Evolutionary conservation across 1,284 basidiomycete species (phyloP), one percentile per base, ranked within the genome.

Genomic region (Rhodotorula mucilaginosa): DNA sequence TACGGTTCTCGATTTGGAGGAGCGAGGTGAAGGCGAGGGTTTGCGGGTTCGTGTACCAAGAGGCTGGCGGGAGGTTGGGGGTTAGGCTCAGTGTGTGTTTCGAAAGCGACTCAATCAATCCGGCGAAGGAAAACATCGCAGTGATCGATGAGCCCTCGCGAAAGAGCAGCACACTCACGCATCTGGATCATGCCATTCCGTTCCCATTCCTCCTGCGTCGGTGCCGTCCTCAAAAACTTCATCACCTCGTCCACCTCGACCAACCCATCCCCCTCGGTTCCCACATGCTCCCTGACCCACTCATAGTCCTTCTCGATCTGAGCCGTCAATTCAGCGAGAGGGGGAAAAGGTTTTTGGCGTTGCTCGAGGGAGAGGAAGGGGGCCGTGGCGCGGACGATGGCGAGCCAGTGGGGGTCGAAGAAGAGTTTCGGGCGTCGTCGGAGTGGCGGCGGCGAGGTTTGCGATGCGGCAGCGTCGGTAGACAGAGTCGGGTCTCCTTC

Each of bases 351-450:
- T 1, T 82, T 74, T 13, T 81, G 80, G 7, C 81, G 83, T 7
- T 81, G 79, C 0, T 83, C 83, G 2, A 83, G 79, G 1, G 90
- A 88, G 72, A 98, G 86, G 82, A 87, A 89, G 0, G 88, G 87
- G 76, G 96, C 88, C 76, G 95, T 89, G 0, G 91, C 93, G 8
- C 91, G 89, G 0, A 88, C 89, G 79, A 98, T 93, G 0, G 94
- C 94, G 31, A 99, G 87, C 97, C 96, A 99, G 80, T 93, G 87
- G 5, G 89, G 89, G 79, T 97, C 92, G 81, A 88, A 97, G 46
- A 74, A 76, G 16, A 78, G 64, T 2, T 49, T 48, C 6, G 73
- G 67, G 10, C 61, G 39, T 12, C 10, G 39, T 44, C 39, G 62
- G 26, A 8, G 34, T 7, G 54, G 74, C 52, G 54, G 74, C 52